A percentile compares a stretch with the other conserved stretches of the same genome.
These are phyloP conservation scores for Coffea humblotiana DNA, from an alignment of 305 asterid species.

Conservation along the genomic window DNA sequence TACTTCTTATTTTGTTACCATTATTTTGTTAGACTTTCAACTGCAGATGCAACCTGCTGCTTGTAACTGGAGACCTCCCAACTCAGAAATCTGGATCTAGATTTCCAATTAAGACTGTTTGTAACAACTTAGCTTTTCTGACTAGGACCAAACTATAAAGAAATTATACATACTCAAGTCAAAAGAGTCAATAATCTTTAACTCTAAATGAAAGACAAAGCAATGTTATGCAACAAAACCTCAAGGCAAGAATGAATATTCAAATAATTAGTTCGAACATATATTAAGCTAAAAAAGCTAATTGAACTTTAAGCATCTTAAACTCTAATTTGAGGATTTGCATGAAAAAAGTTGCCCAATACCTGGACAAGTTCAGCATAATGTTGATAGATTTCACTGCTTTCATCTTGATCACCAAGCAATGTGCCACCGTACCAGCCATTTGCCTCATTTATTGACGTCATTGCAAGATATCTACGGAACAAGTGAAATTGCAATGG, in stretches of 20 bases:
- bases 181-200: neutral
- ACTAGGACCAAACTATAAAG: neutral
- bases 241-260: neutral
- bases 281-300: neutral
- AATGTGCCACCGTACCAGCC: conserved; percentile 97
- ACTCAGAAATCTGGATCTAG: neutral
- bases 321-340: neutral
- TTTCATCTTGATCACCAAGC: conserved; percentile 91
- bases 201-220: neutral
- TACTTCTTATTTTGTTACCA: too few relatives aligned
- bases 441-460: conserved; percentile 77
- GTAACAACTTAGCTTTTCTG: too few relatives aligned
- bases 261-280: too few relatives aligned
- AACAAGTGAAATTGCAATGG: conserved; percentile 14
- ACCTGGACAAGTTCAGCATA: conserved; percentile 97
- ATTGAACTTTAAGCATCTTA: neutral
- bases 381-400: conserved; percentile 74
- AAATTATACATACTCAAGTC: neutral
- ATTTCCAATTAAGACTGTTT: neutral
- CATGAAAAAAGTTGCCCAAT: neutral
- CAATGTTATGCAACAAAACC: neutral
- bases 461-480: conserved; percentile 80
- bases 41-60: neutral
- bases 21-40: too few relatives aligned
- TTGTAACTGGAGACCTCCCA: neutral